A percentile compares a stretch with the other conserved stretches of the same genome.
Conservation (phyloP, 768 basidiomycete species). For the Boletellus ananas region DNA sequence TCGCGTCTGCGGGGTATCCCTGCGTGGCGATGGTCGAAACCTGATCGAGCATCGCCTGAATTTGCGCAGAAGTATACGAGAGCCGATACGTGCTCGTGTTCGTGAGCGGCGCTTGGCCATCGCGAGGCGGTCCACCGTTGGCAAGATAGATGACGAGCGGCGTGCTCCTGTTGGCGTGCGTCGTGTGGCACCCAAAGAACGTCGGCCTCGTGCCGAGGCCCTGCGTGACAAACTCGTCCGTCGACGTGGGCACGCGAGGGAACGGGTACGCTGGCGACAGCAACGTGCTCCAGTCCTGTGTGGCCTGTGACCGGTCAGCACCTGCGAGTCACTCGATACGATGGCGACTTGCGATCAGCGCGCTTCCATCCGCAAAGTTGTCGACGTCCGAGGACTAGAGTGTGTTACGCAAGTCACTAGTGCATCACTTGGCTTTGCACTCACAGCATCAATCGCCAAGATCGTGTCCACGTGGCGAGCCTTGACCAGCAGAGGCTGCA, state of each 20-base stretch:
- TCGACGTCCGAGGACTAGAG: slow-evolving; percentile 14
- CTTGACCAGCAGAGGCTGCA: slow-evolving; percentile 48
- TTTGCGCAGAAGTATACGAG: slow-evolving; percentile 33
- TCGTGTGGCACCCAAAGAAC: slow-evolving; percentile 44
- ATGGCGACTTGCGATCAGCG: slow-evolving; percentile 23
- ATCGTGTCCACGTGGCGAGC: slow-evolving; percentile 47
- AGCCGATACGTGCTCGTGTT: slow-evolving; percentile 42
- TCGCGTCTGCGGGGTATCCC: slow-evolving; percentile 32
- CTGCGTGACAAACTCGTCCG: slow-evolving; percentile 31
- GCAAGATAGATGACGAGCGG: slow-evolving; percentile 60
- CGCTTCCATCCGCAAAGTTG: slow-evolving; percentile 22
- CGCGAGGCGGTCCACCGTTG: slow-evolving; percentile 44
- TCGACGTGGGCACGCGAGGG: slow-evolving; percentile 28
- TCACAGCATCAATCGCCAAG: slow-evolving; percentile 45
- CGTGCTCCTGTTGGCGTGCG: slow-evolving; percentile 26
- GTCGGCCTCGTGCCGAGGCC: slow-evolving; percentile 38
- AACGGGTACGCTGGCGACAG: slow-evolving; percentile 33
- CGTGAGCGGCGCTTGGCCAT: slow-evolving; percentile 36
- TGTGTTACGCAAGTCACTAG: background rate
- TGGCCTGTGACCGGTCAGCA: slow-evolving; percentile 14
- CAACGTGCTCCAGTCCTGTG: slow-evolving; percentile 39
- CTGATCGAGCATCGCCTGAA: slow-evolving; percentile 45
- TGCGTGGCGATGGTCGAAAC: slow-evolving; percentile 42
- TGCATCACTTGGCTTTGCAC: background rate
- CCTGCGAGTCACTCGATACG: background rate